Evolutionary conservation across 2,329 filamentous ascomycete species (phyloP).

Genomic region (Teratosphaeria epicoccoides): DNA sequence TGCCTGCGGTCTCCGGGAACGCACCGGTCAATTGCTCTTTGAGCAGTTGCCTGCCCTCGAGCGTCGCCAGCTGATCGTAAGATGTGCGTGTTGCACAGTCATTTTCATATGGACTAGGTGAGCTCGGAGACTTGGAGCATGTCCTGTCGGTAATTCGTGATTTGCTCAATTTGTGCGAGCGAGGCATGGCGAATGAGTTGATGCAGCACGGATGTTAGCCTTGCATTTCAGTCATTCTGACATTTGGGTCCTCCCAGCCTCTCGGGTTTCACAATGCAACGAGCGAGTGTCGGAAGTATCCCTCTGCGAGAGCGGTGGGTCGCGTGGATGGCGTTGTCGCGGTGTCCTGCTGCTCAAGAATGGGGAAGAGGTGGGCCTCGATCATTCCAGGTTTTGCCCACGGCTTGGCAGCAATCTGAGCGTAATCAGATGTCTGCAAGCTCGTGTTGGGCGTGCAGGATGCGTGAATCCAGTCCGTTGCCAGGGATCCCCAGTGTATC

Average conservation of each 20-base stretch:
- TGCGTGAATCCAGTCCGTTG: not conserved
- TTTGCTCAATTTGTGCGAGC: not conserved
- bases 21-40: slow-evolving; percentile 11
- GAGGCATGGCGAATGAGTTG: slow-evolving; percentile 1
- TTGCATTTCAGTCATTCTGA: not conserved
- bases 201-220: not conserved
- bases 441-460: not conserved
- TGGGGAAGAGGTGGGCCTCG: not conserved
- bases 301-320: not conserved
- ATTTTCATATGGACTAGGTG: not conserved
- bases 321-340: not conserved
- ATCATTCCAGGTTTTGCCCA: not conserved
- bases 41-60: slow-evolving; percentile 8
- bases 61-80: slow-evolving; percentile 8
- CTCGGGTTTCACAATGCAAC: not conserved
- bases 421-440: too few species aligned
- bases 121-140: not conserved
- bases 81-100: slow-evolving; percentile 4
- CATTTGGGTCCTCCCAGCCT: not conserved
- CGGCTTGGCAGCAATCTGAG: too few species aligned
- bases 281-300: not conserved
- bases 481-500: not conserved
- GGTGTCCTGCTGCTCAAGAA: not conserved
- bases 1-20: slow-evolving; percentile 9
- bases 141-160: not conserved